Conservation (phyloP, 2,329 filamentous ascomycete genomes). For the Ceratocystis huliohia region DNA sequence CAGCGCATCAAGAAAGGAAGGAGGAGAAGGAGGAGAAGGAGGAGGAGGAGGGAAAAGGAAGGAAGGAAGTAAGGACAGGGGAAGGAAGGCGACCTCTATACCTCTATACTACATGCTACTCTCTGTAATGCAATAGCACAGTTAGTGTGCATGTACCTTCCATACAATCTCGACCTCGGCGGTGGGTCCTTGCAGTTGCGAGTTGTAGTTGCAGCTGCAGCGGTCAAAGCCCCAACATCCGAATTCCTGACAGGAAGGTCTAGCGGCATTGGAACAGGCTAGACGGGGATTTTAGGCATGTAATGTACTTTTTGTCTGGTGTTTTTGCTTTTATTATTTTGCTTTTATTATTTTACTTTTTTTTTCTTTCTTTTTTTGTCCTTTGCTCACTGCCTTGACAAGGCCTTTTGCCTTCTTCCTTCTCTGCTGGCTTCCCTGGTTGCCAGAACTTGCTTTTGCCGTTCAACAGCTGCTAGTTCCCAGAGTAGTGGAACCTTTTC, state of each 20-base stretch:
- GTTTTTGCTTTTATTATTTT: no score
- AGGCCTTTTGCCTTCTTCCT: not conserved
- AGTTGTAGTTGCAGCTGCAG: not conserved
- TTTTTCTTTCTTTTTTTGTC: no score
- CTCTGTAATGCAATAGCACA: no score
- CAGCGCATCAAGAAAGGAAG: not conserved
- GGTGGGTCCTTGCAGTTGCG: not conserved
- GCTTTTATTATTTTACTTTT: no score
- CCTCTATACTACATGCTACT: no score
- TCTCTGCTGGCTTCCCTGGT: no score
- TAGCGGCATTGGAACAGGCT: slow-evolving; percentile 6
- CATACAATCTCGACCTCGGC: not conserved
- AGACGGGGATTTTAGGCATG: not conserved
- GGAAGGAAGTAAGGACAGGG: not conserved
- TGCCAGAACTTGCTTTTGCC: not conserved
- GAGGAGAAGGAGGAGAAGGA: not conserved
- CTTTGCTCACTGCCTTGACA: not conserved
- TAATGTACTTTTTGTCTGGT: not conserved
- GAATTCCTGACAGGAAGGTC: not conserved
- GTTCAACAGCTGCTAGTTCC: not conserved
- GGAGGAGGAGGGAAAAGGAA: not conserved
- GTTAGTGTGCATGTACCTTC: no score
- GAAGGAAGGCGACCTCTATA: not conserved
- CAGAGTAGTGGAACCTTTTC: slow-evolving; percentile 1
- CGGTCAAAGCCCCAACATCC: slow-evolving; percentile 3